Percentiles rank a stretch among this genome's conserved stretches.
These are phyloP conservation scores for Teunomyces atbi DNA, from an alignment of 805 yeast genomes.

Conservation along the genomic window DNA sequence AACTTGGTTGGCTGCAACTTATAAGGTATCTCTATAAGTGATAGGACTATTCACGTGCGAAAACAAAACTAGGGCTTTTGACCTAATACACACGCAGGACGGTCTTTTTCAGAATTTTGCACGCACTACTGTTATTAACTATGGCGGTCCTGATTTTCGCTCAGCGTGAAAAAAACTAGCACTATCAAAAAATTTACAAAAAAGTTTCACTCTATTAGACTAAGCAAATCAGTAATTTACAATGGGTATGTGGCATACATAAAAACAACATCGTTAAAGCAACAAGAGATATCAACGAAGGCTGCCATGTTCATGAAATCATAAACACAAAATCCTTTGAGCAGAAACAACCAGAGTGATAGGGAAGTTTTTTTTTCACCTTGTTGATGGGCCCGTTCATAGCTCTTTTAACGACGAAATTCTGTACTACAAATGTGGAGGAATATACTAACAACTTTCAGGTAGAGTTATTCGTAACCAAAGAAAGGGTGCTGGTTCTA, in stretches of 20 bases:
- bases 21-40: too few relatives aligned
- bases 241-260: slow-evolving; percentile 3
- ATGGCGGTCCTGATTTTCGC: slow-evolving; percentile 4
- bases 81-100: slow-evolving; percentile 1
- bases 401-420: neutral
- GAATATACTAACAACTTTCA: slow-evolving; percentile 18
- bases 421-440: neutral
- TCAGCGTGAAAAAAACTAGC: slow-evolving; percentile 2
- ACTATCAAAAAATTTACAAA: slow-evolving; percentile 4
- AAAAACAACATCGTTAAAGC: neutral
- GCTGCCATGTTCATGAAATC: neutral
- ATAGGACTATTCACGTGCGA: neutral
- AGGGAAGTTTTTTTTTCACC: neutral
- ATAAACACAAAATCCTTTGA: neutral
- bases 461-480: slow-evolving; percentile 99
- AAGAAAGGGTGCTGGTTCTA: slow-evolving; percentile 99
- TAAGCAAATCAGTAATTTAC: slow-evolving; percentile 5
- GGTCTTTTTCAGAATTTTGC: neutral
- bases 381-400: neutral
- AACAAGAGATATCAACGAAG: neutral
- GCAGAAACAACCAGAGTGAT: neutral
- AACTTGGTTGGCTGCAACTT: neutral
- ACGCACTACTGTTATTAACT: neutral
- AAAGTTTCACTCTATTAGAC: slow-evolving; percentile 4
- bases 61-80: neutral